Evolutionary conservation across 148 eudicot genomes (phyloP), one percentile per base, ranked within the genome.

Genomic region (Gaultheria prostrata): DNA sequence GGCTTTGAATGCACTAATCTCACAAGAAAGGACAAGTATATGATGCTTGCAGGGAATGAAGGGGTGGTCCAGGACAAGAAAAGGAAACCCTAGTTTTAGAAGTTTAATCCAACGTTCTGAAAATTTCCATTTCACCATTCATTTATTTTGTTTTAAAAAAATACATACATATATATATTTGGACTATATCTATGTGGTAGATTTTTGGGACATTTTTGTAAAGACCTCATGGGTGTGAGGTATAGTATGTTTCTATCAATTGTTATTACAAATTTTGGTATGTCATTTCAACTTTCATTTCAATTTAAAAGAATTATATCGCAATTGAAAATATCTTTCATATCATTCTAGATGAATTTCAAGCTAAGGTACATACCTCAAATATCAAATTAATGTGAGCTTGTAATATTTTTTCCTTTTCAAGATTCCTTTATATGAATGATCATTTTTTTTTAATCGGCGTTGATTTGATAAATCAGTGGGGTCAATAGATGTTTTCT

Each of bases 11-110:
- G 95, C 80, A 94, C 97, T 2, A 81, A 50, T 30, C 81, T 94
- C 48, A 94, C 97, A 28, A 89, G 98, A 46, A 92, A 88, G 57
- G 98, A 94, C 70, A 94, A 94, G 91, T 94, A 94, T 82, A 76
- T 93, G 91, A 94, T 93, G 95, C 85, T 94, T 9, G 98, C 97
- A 1, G 98, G 98, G 39, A 94, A 94, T 77, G 95, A 92, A 77
- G 98, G 98, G 18, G 79, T 90, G 45, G 82, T 89, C 7, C 72
- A 82, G 14, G 89, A 88, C 33, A 77, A 82, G 9, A 80, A 14
- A 72, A 46, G 51, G 59, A 81, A 50, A 53, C 65, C 49, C 48
- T 75, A 32, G 65, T 74, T 26, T 1, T 2, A 2, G 53, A 20
- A 15, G 63, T 8, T 3, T 15, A 7, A 53, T 7, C 30, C 9